Base-by-base conservation (phyloP, 1,284 basidiomycete genomes). In the Cutaneotrichosporon cutaneum region DNA sequence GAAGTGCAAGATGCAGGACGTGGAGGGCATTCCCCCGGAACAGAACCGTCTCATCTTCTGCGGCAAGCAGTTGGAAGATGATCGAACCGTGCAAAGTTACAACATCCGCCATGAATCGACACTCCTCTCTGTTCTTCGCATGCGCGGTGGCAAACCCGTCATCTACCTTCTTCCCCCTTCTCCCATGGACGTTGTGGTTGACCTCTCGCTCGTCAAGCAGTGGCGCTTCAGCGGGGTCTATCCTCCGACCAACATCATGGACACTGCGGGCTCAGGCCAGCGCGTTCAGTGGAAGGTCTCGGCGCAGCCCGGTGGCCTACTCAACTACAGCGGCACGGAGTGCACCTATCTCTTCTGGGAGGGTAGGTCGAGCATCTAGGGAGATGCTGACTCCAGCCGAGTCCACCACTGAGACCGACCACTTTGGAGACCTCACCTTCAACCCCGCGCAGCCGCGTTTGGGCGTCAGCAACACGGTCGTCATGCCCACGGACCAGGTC, bases 31-130 rank as follows among this genome's bases (percentile, higher is more conserved):
- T 62, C 86, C 77, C 4, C 58, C 66, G 70, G 93, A 96, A 83
- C 93, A 97, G 82, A 94, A 97, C 81, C 92, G 94, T 71, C 82
- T 98, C 80, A 96, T 97, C 85, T 98, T 97, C 77, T 94, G 94
- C 59, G 94, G 94, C 74, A 97, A 97, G 85, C 94, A 97, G 83
- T 89, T 98, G 68, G 92, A 94, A 83, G 92, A 94, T 81, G 92
- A 90, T 65, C 88, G 90, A 77, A 92, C 90, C 64, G 86, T 94
- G 64, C 89, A 82, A 72, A 90, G 94, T 82, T 94, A 94, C 83
- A 92, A 90, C 85, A 96, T 97, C 75, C 94, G 92, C 82, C 92
- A 92, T 4, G 36, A 42, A 83, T 90, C 88, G 35, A 98, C 95
- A 60, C 89, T 98, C 66, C 94, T 98, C 82, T 82, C 97, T 67